These are phyloP conservation scores for Cytospora piceicola DNA, from an alignment of 2,329 filamentous ascomycete genomes.

Conservation along the genomic window DNA sequence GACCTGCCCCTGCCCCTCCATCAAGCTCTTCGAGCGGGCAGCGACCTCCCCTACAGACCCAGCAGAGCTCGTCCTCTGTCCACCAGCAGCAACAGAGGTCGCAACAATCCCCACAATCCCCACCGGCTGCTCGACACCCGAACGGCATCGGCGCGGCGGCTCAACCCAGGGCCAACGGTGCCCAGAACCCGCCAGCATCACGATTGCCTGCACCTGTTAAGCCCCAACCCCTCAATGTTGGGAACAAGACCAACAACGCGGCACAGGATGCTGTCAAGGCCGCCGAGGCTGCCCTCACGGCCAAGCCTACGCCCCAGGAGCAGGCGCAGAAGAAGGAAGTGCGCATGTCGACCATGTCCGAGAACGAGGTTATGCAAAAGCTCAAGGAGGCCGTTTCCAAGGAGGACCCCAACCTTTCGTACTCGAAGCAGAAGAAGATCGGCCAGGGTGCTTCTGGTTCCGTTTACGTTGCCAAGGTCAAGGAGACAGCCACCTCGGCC, in stretches of 20 bases:
- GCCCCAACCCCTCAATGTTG: conserved; percentile 73
- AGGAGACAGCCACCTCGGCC: conserved; percentile 80
- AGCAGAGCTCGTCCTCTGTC: conserved; percentile 54
- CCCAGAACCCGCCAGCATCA: conserved; percentile 49
- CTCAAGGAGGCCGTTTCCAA: conserved; percentile 94
- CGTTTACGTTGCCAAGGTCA: conserved; percentile 96
- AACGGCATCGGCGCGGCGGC: conserved; percentile 58
- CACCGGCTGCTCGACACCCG: conserved; percentile 61
- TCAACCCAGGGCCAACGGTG: conserved; percentile 51
- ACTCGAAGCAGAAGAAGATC: conserved; percentile 99
- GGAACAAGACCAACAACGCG: conserved; percentile 62
- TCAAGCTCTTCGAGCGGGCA: conserved; percentile 43
- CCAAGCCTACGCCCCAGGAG: conserved; percentile 73
- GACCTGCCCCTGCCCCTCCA: conserved; percentile 76
- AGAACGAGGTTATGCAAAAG: conserved; percentile 95
- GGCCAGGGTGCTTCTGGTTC: conserved; percentile 97
- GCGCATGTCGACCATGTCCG: conserved; percentile 98
- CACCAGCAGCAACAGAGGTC: conserved; percentile 52
- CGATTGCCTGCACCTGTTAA: conserved; percentile 70
- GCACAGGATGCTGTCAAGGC: conserved; percentile 77
- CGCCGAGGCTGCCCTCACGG: conserved; percentile 84
- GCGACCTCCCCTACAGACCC: conserved; percentile 53
- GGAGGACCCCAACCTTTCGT: conserved; percentile 90
- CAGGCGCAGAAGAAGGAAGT: conserved; percentile 91
- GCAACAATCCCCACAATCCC: conserved; percentile 47